Evolutionary conservation across 371 early-diverging fungal genomes (phyloP), one percentile per base, ranked within the genome.

Genomic region (Thermomucor indicae-seudaticae): DNA sequence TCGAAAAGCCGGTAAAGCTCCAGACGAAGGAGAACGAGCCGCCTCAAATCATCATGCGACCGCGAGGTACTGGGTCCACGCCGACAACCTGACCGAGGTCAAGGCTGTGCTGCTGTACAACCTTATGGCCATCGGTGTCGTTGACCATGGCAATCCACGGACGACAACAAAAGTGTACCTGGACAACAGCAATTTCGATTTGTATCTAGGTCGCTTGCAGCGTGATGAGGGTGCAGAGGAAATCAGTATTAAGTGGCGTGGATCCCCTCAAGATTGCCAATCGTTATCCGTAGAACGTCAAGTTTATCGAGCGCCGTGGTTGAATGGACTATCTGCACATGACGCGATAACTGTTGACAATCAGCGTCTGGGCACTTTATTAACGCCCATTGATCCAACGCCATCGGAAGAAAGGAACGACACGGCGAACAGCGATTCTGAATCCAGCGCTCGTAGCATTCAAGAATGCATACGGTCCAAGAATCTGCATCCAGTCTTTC

Each of bases 241-340:
- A 20, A 80, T 93, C 30, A 85, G 90, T 12, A 63, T 98, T 42
- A 81, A 97, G 20, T 97, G 95, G 95, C 97, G 97, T 32, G 62
- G 67, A 11, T 35, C 39, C 10, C 77, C 82, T 45, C 35, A 47
- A n/a, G 54, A 63, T 3, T 45, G 49, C 17, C 48, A 57, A 11
- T 34, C 41, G 6, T 46, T 70, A 1, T 66, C 60, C 34, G 50
- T 75, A n/a, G 72, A 71, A 43, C 64, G 75, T 30, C 67, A 75
- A 35, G 69, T 70, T 12, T 66, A 75, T 66, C 91, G 88, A 52
- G 96, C 96, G 58, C 88, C 88, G 51, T 95, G 97, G 77, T 90
- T 92, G 50, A 91, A 93, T 89, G 93, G 94, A 25, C 94, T 95
- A 27, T 95, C 95, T 49, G 93, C 95, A 53, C 97, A 99, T 62